A percentile compares a stretch with the other conserved stretches of the same genome.
phyloP scores from a whole-genome alignment of 495 filamentous ascomycete species.

The Parmelia sp. region DNA sequence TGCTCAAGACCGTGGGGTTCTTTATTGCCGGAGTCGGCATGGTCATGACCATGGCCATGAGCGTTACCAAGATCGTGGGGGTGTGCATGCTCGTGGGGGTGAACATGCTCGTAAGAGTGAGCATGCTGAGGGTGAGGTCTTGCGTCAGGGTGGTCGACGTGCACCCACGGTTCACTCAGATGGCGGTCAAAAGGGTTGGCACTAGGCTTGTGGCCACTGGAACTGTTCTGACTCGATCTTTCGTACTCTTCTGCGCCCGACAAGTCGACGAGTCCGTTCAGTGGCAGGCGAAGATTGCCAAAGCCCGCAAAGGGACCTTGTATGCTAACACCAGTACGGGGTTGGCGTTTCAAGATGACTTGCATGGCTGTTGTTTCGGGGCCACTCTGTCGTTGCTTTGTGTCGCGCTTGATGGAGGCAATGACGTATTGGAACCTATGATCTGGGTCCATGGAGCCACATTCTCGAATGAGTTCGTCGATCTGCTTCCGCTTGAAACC shows the following conservation, averaged over 20 bases:
- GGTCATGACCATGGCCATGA: background rate
- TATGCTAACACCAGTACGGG: background rate
- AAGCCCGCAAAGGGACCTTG: background rate
- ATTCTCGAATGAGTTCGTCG: constrained; percentile 19
- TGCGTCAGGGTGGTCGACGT: background rate
- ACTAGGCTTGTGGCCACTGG: constrained; percentile 1
- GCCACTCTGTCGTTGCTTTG: background rate
- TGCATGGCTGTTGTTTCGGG: constrained; percentile 14
- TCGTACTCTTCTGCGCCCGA: constrained; percentile 14
- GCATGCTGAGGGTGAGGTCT: background rate
- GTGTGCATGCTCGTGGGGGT: background rate
- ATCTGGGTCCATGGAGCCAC: constrained; percentile 8
- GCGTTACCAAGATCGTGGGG: background rate
- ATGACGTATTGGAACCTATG: constrained; percentile 19
- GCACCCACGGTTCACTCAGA: background rate
- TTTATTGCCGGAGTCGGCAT: background rate
- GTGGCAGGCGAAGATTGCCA: background rate
- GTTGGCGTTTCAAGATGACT: constrained; percentile 22
- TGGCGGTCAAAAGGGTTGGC: constrained; percentile 6
- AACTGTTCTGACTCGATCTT: constrained; percentile 13
- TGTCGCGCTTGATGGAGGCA: constrained; percentile 18
- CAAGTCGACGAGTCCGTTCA: background rate
- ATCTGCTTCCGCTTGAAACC: constrained; percentile 22
- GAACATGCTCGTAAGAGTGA: background rate
- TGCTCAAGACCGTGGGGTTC: constrained; percentile 5